phyloP scores from a whole-genome alignment of 345 rosid species.

The Lepidium sativum region DNA sequence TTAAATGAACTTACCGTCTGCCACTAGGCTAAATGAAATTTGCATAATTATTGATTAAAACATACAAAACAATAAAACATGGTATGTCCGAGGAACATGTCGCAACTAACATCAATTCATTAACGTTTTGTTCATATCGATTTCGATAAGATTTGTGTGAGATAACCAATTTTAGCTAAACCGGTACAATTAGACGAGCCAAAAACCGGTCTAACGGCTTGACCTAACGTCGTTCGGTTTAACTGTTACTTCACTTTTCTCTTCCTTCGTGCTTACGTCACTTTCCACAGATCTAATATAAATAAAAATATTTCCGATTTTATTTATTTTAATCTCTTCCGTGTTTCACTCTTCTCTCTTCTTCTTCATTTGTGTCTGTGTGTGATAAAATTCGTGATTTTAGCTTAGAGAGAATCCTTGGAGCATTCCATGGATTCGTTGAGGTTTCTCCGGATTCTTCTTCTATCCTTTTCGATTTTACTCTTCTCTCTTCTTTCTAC shows the following conservation, averaged over 20 bases:
- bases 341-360: slow-evolving; percentile 20
- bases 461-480: slow-evolving; percentile 32
- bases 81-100: slow-evolving; percentile 21
- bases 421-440: slow-evolving; percentile 53
- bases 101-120: slow-evolving; percentile 5
- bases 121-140: neutral
- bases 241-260: neutral
- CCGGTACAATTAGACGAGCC: neutral
- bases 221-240: slow-evolving; percentile 22
- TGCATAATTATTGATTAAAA: neutral
- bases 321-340: neutral
- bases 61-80: slow-evolving; percentile 21
- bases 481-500: slow-evolving; percentile 21
- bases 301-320: slow-evolving; percentile 6
- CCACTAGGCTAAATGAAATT: too few species aligned
- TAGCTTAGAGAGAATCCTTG: slow-evolving; percentile 21
- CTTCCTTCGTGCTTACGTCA: slow-evolving; percentile 17
- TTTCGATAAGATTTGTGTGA: neutral
- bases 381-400: slow-evolving; percentile 23
- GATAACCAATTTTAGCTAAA: neutral
- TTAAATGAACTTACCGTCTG: too few species aligned
- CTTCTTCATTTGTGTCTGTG: neutral
- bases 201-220: neutral
- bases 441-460: slow-evolving; percentile 28
- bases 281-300: slow-evolving; percentile 23